Conservation (phyloP, 2,329 filamentous ascomycete genomes). For the Coleophoma eucalyptorum region DNA sequence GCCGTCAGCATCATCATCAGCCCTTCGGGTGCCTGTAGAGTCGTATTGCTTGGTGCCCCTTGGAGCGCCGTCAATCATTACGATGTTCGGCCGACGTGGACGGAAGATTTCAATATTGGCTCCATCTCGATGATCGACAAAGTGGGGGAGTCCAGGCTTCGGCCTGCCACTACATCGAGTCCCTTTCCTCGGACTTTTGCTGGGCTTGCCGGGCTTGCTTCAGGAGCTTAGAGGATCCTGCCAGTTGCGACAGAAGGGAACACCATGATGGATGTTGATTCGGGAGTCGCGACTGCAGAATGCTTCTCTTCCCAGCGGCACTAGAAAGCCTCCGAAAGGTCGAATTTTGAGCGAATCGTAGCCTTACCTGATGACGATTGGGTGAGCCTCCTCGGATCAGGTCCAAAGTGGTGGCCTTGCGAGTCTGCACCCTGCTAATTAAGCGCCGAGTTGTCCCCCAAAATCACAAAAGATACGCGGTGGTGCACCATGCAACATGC, state of each 20-base stretch:
- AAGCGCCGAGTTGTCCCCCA: not conserved
- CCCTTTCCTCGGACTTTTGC: not conserved
- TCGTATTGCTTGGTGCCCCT: too few species aligned
- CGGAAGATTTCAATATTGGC: constrained; percentile 2
- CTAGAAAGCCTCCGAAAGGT: constrained; percentile 1
- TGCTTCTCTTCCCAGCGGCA: not conserved
- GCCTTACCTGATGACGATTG: not conserved
- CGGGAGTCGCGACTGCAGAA: not conserved
- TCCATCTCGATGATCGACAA: not conserved
- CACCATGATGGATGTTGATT: not conserved
- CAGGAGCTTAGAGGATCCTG: too few species aligned
- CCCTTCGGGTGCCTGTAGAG: too few species aligned
- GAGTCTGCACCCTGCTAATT: not conserved
- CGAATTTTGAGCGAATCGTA: not conserved
- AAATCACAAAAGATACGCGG: not conserved
- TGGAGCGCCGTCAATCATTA: not conserved
- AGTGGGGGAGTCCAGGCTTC: not conserved
- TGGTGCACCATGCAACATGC: not conserved
- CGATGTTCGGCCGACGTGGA: not conserved
- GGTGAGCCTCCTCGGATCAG: not conserved
- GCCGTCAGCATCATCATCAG: too few species aligned
- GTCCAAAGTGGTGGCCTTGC: not conserved
- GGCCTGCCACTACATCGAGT: not conserved
- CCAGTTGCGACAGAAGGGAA: not conserved
- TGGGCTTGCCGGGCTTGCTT: too few species aligned